Evolutionary conservation across 2,329 filamentous ascomycete genomes (phyloP).

Genomic region (Neofusicoccum sp.): DNA sequence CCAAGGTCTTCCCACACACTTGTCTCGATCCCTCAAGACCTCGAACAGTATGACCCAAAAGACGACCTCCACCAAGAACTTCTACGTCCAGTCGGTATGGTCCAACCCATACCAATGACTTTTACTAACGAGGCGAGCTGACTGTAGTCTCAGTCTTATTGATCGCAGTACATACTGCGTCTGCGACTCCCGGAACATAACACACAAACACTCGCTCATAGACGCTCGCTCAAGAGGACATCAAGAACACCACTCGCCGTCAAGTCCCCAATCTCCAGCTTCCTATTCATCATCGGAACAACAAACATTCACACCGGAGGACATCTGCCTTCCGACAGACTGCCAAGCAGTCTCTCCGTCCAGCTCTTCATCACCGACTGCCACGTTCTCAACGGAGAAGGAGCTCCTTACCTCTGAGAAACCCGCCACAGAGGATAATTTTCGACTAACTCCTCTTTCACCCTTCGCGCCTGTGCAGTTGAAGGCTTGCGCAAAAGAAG

Average conservation of each 20-base stretch:
- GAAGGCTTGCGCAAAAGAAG: background rate
- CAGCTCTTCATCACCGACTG: background rate
- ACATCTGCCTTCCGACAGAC: background rate
- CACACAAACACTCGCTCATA: background rate
- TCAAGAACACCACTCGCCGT: background rate
- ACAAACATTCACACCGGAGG: background rate
- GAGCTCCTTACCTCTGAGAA: background rate
- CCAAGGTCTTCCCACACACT: too few relatives aligned
- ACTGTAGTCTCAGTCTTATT: conserved; percentile 4
- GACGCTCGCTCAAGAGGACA: background rate
- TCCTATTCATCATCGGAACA: background rate
- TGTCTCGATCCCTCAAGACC: background rate
- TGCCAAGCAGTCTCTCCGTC: background rate
- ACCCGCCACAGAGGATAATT: too few relatives aligned
- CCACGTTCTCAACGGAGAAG: background rate
- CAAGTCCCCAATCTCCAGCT: background rate
- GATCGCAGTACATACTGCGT: background rate
- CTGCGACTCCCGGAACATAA: background rate
- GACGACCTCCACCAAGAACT: background rate
- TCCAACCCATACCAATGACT: background rate
- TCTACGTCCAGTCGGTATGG: conserved; percentile 7
- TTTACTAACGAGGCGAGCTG: background rate
- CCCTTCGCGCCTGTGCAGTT: too few relatives aligned
- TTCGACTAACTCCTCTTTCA: background rate
- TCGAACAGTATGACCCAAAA: background rate